phyloP scores from a whole-genome alignment of 495 filamentous ascomycete genomes.

The Aspergillus olivimuriae region DNA sequence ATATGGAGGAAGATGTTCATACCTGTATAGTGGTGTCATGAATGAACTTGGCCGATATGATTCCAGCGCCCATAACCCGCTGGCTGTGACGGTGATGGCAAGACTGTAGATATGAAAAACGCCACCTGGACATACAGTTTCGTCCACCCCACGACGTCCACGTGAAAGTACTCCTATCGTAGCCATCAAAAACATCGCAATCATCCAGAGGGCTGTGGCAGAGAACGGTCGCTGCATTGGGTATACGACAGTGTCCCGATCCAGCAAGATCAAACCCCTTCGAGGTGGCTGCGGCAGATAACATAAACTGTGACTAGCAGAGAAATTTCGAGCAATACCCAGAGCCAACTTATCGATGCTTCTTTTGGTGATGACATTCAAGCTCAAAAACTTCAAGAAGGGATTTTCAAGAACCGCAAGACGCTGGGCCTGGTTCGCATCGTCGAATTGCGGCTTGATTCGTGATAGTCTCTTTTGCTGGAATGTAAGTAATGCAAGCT shows the following conservation, averaged over 20 bases:
- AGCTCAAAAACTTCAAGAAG: background rate
- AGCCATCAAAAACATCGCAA: background rate
- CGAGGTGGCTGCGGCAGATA: background rate
- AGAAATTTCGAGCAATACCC: background rate
- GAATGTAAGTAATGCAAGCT: background rate
- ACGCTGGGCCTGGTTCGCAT: background rate
- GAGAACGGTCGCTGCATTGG: background rate
- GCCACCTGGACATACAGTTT: background rate
- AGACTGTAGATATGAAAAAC: background rate
- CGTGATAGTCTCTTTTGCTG: background rate
- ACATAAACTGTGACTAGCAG: background rate
- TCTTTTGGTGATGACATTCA: too few species aligned
- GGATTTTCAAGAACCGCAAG: background rate
- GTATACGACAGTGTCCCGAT: background rate
- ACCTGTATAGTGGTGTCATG: background rate
- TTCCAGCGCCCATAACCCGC: background rate
- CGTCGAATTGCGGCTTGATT: background rate
- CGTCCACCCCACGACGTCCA: too few species aligned
- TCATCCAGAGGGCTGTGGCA: background rate
- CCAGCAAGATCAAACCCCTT: background rate
- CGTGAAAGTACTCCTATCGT: background rate
- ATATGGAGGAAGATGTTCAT: too few species aligned
- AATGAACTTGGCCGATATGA: background rate
- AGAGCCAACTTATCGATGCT: too few species aligned
- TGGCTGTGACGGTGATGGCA: background rate